Evolutionary conservation across 1,284 basidiomycete species (phyloP).

Genomic region (Moesziomyces aphidis): DNA sequence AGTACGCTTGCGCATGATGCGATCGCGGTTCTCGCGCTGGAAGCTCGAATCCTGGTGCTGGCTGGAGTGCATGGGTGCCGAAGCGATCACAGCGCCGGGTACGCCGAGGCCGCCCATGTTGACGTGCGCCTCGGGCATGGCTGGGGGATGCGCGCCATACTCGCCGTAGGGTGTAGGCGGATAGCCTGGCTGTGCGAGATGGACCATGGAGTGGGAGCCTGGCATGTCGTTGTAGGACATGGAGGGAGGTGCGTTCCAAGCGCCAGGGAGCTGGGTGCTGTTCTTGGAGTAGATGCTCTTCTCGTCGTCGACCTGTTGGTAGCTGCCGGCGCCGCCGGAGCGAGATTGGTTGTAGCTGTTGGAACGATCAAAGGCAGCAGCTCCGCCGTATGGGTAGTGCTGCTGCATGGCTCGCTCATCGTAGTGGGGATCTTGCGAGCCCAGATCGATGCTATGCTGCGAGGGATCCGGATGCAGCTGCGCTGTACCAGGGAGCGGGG

Average conservation of each 20-base stretch:
- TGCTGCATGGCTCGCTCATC: constrained; percentile 28
- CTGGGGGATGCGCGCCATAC: constrained; percentile 13
- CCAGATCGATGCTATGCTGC: constrained; percentile 36
- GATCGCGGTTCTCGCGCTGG: constrained; percentile 37
- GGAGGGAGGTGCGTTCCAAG: constrained; percentile 15
- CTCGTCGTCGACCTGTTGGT: constrained; percentile 32
- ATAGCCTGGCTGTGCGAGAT: constrained; percentile 31
- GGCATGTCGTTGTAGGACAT: constrained; percentile 23
- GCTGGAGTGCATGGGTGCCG: constrained; percentile 29
- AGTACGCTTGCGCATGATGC: constrained; percentile 61
- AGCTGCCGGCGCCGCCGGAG: constrained; percentile 11
- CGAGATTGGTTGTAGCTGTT: constrained; percentile 24
- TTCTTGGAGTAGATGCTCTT: constrained; percentile 47
- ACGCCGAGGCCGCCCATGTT: constrained; percentile 27
- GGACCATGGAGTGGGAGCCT: constrained; percentile 31
- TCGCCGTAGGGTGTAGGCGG: constrained; percentile 33
- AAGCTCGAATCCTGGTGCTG: constrained; percentile 30
- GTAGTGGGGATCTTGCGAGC: constrained; percentile 13
- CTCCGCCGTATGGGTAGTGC: constrained; percentile 26
- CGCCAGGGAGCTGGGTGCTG: constrained; percentile 25
- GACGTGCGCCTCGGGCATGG: constrained; percentile 23
- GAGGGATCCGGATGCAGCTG: constrained; percentile 23
- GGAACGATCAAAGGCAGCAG: constrained; percentile 34
- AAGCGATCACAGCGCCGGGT: constrained; percentile 38
- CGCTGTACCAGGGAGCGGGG: constrained; percentile 12